Percentiles rank a stretch among this genome's conserved stretches.
These are phyloP conservation scores for Exophiala viscosa DNA, from an alignment of 2,329 filamentous ascomycete genomes.

Conservation along the genomic window DNA sequence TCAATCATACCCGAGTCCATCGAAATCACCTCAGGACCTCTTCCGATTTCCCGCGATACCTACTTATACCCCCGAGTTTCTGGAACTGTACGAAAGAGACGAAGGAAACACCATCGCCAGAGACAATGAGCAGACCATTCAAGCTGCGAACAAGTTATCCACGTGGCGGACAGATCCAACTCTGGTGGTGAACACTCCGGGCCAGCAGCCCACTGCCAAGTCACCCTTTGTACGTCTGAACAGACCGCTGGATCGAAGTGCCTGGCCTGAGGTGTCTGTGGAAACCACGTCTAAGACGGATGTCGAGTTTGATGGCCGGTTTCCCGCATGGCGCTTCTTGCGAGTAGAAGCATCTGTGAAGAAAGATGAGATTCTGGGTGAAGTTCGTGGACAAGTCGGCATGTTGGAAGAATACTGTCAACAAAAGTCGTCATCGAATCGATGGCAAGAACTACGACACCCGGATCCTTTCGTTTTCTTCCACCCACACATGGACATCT, in stretches of 20 bases:
- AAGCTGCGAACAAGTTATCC: conserved; percentile 69
- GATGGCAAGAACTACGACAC: conserved; percentile 62
- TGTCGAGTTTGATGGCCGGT: conserved; percentile 50
- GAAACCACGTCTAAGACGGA: conserved; percentile 51
- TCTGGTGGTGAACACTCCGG: conserved; percentile 63
- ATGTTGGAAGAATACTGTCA: conserved; percentile 70
- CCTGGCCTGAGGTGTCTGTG: conserved; percentile 50
- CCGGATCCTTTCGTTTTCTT: conserved; percentile 75
- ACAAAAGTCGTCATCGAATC: conserved; percentile 54
- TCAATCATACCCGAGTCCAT: conserved; percentile 67
- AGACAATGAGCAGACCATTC: conserved; percentile 74
- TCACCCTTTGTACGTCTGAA: conserved; percentile 69
- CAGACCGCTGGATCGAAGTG: conserved; percentile 52
- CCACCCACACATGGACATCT: conserved; percentile 81
- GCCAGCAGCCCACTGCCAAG: conserved; percentile 51
- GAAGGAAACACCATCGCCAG: conserved; percentile 48
- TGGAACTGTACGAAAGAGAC: conserved; percentile 67
- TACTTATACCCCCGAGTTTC: conserved; percentile 71
- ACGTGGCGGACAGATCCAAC: conserved; percentile 74
- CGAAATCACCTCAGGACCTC: conserved; percentile 52
- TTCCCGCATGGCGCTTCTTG: conserved; percentile 64
- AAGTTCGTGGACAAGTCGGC: conserved; percentile 75
- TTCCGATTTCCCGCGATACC: conserved; percentile 63
- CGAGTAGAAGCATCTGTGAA: conserved; percentile 52
- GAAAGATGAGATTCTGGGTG: conserved; percentile 57